A percentile compares a stretch with the other conserved stretches of the same genome.
These are phyloP conservation scores for Apiotrichum gracile DNA, from an alignment of 1,284 basidiomycete species.

Conservation along the genomic window DNA sequence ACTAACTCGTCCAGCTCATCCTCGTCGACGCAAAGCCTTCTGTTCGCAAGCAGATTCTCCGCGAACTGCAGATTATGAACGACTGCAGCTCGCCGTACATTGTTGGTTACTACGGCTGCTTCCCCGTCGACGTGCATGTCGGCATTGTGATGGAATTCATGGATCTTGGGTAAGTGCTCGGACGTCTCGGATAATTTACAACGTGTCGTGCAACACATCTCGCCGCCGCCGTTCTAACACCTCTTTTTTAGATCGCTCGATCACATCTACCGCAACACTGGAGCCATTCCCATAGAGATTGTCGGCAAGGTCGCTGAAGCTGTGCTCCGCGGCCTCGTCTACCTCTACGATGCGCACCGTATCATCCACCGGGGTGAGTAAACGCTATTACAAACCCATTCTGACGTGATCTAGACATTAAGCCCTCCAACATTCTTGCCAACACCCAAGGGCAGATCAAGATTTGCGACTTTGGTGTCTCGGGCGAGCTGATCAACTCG, in stretches of 20 bases:
- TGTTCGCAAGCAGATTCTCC: constrained; percentile 94
- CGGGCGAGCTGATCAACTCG: constrained; percentile 95
- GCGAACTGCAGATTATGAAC: constrained; percentile 97
- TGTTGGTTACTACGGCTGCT: constrained; percentile 94
- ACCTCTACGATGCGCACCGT: constrained; percentile 98
- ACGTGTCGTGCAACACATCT: neutral
- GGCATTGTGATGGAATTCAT: constrained; percentile 98
- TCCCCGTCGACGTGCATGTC: constrained; percentile 91
- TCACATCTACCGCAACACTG: constrained; percentile 88
- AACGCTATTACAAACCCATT: neutral
- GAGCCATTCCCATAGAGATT: constrained; percentile 80
- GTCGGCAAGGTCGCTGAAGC: constrained; percentile 85
- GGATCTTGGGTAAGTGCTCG: constrained; percentile 58
- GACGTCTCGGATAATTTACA: neutral
- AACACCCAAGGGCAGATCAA: constrained; percentile 94
- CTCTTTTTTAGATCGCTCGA: constrained; percentile 56
- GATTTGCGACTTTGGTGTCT: constrained; percentile 98
- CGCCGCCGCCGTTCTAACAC: neutral
- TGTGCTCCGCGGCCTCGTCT: constrained; percentile 90
- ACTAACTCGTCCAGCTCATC: constrained; percentile 66
- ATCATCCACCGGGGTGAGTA: constrained; percentile 88
- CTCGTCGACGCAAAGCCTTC: constrained; percentile 96
- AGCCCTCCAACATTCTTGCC: constrained; percentile 94
- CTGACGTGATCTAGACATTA: constrained; percentile 68
- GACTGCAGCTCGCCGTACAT: constrained; percentile 91